A percentile compares a stretch with the other conserved stretches of the same genome.
Conservation (phyloP, 2,329 filamentous ascomycete genomes). For the Aspergillus versicolor region DNA sequence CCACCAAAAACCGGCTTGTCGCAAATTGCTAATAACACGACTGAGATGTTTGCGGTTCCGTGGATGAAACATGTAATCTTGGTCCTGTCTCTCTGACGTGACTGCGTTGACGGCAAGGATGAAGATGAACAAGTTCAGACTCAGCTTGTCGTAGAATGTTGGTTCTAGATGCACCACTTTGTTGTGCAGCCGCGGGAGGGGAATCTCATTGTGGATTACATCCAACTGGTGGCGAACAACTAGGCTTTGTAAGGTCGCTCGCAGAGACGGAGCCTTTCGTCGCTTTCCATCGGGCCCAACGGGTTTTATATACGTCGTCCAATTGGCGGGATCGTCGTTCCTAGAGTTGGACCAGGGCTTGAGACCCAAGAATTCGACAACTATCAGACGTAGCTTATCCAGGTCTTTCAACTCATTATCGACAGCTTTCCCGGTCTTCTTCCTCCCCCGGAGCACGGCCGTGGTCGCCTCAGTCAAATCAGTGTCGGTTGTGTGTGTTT, state of each 20-base stretch:
- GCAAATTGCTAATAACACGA: conserved; percentile 72
- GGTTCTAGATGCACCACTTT: conserved; percentile 73
- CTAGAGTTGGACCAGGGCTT: conserved; percentile 73
- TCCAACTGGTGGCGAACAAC: conserved; percentile 77
- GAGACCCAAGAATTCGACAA: conserved; percentile 70
- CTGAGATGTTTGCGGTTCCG: conserved; percentile 67
- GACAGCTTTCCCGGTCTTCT: conserved; percentile 40
- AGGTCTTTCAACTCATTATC: conserved; percentile 63
- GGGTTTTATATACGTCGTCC: conserved; percentile 71
- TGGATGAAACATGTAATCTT: conserved; percentile 85
- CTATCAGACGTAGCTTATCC: conserved; percentile 64
- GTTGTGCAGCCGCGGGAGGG: conserved; percentile 71
- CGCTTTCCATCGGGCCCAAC: conserved; percentile 55
- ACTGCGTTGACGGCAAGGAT: conserved; percentile 83
- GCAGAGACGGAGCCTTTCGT: conserved; percentile 51
- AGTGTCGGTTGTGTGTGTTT: conserved; percentile 36
- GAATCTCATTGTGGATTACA: conserved; percentile 64
- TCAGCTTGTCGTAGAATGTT: conserved; percentile 79
- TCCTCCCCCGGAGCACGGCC: conserved; percentile 33
- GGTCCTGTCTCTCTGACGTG: conserved; percentile 78
- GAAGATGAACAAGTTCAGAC: conserved; percentile 80
- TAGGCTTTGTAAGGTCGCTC: conserved; percentile 69
- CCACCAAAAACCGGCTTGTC: conserved; percentile 84
- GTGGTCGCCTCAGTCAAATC: conserved; percentile 32
- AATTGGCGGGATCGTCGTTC: conserved; percentile 63